Evolutionary conservation across 2,329 filamentous ascomycete genomes (phyloP), one percentile per base, ranked within the genome.

Genomic region (Leptographium flavum): DNA sequence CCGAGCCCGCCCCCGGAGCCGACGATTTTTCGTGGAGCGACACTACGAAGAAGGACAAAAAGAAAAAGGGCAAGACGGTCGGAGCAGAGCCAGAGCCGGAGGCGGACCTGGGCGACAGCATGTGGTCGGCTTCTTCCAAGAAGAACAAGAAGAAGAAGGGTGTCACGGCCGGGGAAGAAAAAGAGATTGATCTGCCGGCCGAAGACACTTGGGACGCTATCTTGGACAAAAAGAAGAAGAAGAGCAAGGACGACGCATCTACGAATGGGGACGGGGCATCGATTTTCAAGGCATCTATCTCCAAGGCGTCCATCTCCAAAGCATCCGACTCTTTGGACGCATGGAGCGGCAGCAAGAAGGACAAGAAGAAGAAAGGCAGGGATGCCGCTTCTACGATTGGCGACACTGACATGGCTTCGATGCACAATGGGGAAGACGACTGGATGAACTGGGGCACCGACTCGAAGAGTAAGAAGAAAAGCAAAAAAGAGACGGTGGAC

Each of bases 71-170:
- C 19, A 49, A 52, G 27, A 50, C 51, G 10, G 31, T 46, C 3
- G 51, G 50, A 19, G 43, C 46, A 10, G 43, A 39, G 17, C 35
- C 28, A 30, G 41, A 35, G n/a, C 31, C 32, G 19, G 23, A 15
- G 6, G 30, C 25, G 2, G 41, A 32, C 11, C 19, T 14, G n/a
- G 27, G 25, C 11, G 39, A 41, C 17, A 30, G 17, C 27, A 19
- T 28, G n/a, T 39, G 38, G 38, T 14, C 27, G 10, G 21, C 10
- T 11, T 30, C 38, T 41, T 23, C 39, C 2, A 41, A 43, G n/a
- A 39, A 43, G 15, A 33, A 27, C 56, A 60, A 67, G 55, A 58
- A 64, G 56, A 60, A 67, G 53, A 48, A 48, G 27, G 41, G 8
- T 14, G 25, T 31, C 9, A 19, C 30, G 6, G 36, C 46, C n/a